Conservation (phyloP, 768 basidiomycete genomes). For the Leccinum barrowsii region DNA sequence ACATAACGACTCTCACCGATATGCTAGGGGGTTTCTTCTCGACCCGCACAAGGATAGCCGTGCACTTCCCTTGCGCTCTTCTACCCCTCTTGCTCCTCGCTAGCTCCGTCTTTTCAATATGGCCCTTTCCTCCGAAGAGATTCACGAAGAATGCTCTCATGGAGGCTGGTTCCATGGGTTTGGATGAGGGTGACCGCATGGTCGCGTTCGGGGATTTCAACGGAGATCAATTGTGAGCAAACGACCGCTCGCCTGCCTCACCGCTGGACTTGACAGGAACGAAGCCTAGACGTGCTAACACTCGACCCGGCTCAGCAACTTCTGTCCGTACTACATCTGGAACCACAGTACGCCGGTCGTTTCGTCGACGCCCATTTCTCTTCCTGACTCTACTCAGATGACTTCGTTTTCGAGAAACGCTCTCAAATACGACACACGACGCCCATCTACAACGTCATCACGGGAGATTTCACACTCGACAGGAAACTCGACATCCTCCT, state of each 20-base stretch:
- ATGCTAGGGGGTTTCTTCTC: conserved; percentile 10
- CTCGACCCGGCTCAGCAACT: conserved; percentile 74
- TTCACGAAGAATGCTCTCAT: conserved; percentile 81
- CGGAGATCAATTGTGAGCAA: conserved; percentile 87
- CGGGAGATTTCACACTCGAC: conserved; percentile 91
- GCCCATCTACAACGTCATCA: conserved; percentile 76
- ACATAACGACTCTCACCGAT: not conserved
- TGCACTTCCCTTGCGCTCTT: conserved; percentile 2
- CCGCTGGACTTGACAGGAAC: not conserved
- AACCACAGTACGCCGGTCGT: conserved; percentile 58
- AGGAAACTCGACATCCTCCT: conserved; percentile 88
- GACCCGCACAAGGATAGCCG: not conserved
- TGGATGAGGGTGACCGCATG: conserved; percentile 67
- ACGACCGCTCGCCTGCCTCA: not conserved
- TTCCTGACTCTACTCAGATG: conserved; percentile 38
- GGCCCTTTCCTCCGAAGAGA: conserved; percentile 88
- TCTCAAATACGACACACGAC: conserved; percentile 51
- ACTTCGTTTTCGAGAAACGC: conserved; percentile 52
- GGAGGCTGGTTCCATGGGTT: conserved; percentile 74
- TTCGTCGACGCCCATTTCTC: not conserved
- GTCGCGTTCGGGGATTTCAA: conserved; percentile 95
- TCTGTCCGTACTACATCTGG: conserved; percentile 78
- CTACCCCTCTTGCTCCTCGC: conserved; percentile 16
- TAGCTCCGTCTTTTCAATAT: conserved; percentile 38
- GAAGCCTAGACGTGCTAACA: conserved; percentile 77